Base-by-base conservation (phyloP, 2,329 filamentous ascomycete species). In the Colletotrichum shisoi region DNA sequence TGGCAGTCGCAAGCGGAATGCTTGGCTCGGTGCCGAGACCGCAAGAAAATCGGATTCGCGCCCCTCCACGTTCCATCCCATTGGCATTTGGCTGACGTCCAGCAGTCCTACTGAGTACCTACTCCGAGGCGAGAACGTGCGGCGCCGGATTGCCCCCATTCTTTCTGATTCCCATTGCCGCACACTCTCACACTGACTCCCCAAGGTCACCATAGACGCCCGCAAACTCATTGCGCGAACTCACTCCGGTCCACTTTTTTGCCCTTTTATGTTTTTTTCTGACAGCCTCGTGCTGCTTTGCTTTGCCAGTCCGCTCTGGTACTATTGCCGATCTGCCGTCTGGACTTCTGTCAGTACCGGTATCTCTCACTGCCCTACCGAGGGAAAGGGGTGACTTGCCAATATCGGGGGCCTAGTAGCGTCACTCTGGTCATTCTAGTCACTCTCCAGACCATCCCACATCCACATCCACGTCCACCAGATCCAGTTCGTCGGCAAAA, bases 11-110 rank as follows among this genome's bases (percentile, higher is more conserved):
- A 31, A 34, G 44, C 37, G 57, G 51, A 48, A 24, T 34, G 37
- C 31, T 27, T 63, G 63, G 63, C 63, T 53, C 42, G 48, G 42
- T 59, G 61, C 64, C 64, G 61, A 67, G 64, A 67, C 54, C 64
- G 61, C 64, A 64, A 34, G 61, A 49, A 46, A 54, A 67, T 56
- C 54, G 24, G 60, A 59, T 67, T 64, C 40, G 54, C 34, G 19
- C 42, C 24, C 24, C 15, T 51, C 54, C 42, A 48, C 31, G 15
- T 39, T 39, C 49, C 54, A 64, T 54, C 31, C 37, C 53, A 46
- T 54, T 56, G 46, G 59, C 53, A 59, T 61, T 51, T 39, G 42
- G 39, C 40, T 45, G 40, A 39, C 24, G 52, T 39, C 52, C 37
- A 42, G 19, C 34, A 6, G 27, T 54, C 37, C 52, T 40, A 17